Conservation (phyloP, 1,284 basidiomycete genomes). For the Puccinia brachypodii region DNA sequence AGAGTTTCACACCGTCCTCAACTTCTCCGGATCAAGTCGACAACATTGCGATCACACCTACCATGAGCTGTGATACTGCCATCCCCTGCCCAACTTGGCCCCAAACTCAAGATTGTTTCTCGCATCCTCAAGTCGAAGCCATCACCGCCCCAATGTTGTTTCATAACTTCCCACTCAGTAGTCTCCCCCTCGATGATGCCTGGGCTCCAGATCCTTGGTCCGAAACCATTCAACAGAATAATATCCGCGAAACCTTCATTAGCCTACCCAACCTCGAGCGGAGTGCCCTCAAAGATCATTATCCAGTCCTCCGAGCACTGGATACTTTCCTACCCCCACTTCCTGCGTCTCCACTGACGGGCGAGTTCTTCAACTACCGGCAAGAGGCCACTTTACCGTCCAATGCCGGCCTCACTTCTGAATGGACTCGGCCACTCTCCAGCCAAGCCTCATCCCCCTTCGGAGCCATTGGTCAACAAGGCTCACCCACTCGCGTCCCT, state of each 20-base stretch:
- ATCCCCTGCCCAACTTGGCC: not conserved
- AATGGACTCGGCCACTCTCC: not conserved
- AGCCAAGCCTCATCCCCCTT: constrained; percentile 10
- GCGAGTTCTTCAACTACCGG: not conserved
- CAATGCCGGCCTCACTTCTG: not conserved
- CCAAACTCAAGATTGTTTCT: not conserved
- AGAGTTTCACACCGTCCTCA: not conserved
- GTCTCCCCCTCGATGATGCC: not conserved
- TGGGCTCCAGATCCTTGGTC: constrained; percentile 32
- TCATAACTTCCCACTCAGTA: not conserved
- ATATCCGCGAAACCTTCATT: constrained; percentile 29
- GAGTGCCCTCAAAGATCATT: constrained; percentile 22
- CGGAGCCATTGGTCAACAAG: constrained; percentile 28
- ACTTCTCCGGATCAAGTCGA: not conserved
- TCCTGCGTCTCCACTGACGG: constrained; percentile 8
- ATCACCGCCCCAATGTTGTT: not conserved
- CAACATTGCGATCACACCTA: not conserved
- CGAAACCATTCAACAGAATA: constrained; percentile 17
- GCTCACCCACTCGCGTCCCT: not conserved
- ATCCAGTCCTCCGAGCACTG: constrained; percentile 8
- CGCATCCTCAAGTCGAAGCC: not conserved
- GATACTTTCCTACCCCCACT: not conserved
- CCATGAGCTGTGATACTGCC: not conserved
- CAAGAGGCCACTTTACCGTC: not conserved
- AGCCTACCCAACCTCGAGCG: constrained; percentile 28